Conservation (phyloP, 345 rosid species). For the Gossypium longicalyx region DNA sequence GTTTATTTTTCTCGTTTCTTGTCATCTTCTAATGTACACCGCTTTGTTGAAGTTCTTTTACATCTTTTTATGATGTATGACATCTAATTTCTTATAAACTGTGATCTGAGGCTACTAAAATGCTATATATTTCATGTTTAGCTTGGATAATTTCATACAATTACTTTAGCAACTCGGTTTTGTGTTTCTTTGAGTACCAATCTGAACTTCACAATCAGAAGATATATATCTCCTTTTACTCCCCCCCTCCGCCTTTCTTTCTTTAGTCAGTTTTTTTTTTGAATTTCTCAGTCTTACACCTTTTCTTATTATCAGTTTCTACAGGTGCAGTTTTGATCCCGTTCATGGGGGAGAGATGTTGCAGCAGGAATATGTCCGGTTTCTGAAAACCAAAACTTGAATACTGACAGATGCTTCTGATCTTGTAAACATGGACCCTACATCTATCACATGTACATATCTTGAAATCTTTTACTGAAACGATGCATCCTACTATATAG, state of each 20-base stretch:
- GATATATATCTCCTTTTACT: not conserved
- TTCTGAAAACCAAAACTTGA: slow-evolving; percentile 32
- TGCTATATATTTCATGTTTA: not conserved
- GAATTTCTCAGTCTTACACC: not conserved
- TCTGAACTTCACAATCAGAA: not conserved
- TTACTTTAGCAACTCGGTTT: not conserved
- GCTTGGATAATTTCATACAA: not conserved
- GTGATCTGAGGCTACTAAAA: not conserved
- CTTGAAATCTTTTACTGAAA: not conserved
- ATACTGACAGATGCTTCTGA: not conserved
- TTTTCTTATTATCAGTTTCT: slow-evolving; percentile 38
- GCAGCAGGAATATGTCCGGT: slow-evolving; percentile 56
- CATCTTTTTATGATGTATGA: not conserved
- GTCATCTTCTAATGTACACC: not conserved
- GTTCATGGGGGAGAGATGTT: slow-evolving; percentile 56
- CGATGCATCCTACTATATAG: not conserved
- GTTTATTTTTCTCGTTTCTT: not conserved
- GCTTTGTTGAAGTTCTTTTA: not conserved
- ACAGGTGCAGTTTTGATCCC: slow-evolving; percentile 64
- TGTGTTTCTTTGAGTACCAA: not conserved
- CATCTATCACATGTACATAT: slow-evolving; percentile 7
- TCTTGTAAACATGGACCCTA: not conserved
- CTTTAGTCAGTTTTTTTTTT: not conserved
- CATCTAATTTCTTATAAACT: not conserved
- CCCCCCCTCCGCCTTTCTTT: not conserved